phyloP scores from a whole-genome alignment of 345 rosid genomes.

The Sonneratia caseolaris region DNA sequence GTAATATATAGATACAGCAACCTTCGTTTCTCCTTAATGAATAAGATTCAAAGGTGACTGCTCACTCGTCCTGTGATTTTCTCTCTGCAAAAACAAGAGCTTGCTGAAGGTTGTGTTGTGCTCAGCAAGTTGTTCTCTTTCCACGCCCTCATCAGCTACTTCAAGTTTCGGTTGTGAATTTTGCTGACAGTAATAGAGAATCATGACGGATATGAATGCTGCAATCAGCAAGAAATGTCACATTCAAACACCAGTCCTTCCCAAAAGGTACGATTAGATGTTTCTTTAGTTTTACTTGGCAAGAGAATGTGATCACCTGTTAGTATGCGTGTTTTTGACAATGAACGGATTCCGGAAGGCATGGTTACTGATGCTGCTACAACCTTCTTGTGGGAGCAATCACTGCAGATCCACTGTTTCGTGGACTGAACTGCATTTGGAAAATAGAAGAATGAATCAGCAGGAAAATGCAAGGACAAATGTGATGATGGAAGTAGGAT shows the following conservation, averaged over 20 bases:
- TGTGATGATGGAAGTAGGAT: not conserved
- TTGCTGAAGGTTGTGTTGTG: conserved; percentile 17
- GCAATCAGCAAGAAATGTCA: conserved; percentile 12
- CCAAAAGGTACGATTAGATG: not conserved
- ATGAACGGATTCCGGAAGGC: conserved; percentile 86
- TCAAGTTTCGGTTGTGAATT: conserved; percentile 26
- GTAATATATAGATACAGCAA: not conserved
- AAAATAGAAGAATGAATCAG: conserved; percentile 7
- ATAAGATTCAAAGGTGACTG: not conserved
- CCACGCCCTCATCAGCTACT: conserved; percentile 17
- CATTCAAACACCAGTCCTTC: too few species aligned
- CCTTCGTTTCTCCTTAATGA: not conserved
- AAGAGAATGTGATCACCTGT: conserved; percentile 27
- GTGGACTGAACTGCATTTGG: conserved; percentile 38
- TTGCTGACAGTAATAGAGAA: conserved; percentile 51
- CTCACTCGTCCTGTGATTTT: not conserved
- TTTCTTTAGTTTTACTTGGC: not conserved
- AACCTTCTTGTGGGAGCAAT: conserved; percentile 81
- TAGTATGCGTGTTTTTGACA: conserved; percentile 59
- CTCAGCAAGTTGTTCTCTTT: conserved; percentile 13
- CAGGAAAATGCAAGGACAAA: not conserved
- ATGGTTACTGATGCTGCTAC: conserved; percentile 63
- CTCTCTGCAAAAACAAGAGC: conserved; percentile 31
- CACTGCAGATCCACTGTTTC: conserved; percentile 30
- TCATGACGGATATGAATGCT: conserved; percentile 71